Evolutionary conservation across 495 filamentous ascomycete genomes (phyloP), one percentile per base, ranked within the genome.

Genomic region (Daldinia grandis): DNA sequence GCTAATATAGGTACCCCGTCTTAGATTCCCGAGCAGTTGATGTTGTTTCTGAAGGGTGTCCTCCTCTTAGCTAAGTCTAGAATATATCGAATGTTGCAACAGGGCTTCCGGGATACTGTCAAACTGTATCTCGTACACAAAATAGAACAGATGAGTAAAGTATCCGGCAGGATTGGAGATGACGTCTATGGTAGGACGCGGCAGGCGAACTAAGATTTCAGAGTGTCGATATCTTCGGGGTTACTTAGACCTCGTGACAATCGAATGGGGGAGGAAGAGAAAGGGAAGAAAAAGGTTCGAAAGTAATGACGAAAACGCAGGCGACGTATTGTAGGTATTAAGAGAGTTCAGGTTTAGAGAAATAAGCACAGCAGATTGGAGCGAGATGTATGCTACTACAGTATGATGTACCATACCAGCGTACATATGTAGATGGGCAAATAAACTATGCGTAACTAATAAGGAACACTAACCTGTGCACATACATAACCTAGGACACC

Each of bases 351-450:
- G 66, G 62, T 69, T 70, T 30, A 64, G 67, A 71, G 67, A 64
- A 70, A 66, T 64, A 70, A 70, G 71, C 59, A 70, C 62, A 63
- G 58, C 63, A 74, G 71, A 63, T 63, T 70, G 58, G 58, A 73
- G 58, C 66, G 62, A 73, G 66, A 71, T 74, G 71, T 66, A 66
- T 63, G 56, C 66, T 73, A 60, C 63, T 55, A 66, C 40, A 27
- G 57, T 66, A 66, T 64, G 66, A 65, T 74, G 63, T 64, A 69
- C 58, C 53, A 53, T 68, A 68, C 64, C n/a, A 19, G 40, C 58
- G 59, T 59, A 60, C 21, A 51, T 50, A 62, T 50, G 15, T 50
- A 65, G 60, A 69, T 70, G 71, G 71, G 65, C 70, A 69, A 73
- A 73, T 66, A 56, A 53, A 24, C 53, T 35, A 73, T 73, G 71